Base-by-base conservation (phyloP, 257 asterid genomes). In the Vinca minor region DNA sequence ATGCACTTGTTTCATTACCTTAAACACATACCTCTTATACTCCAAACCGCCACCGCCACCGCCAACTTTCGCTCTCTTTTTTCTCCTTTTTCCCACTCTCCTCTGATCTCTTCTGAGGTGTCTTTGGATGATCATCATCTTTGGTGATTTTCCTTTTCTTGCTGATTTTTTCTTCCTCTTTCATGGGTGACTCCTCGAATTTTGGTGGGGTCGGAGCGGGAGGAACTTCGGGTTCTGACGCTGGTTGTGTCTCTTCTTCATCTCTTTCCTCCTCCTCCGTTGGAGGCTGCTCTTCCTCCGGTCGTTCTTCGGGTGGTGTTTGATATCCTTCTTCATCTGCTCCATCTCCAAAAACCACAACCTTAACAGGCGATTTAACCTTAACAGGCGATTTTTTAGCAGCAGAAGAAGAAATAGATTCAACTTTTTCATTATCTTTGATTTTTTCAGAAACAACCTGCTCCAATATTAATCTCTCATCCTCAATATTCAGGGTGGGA, bases 1-100 rank as follows among this genome's bases (percentile, higher is more conserved):
- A 14, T 91, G 96, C 59, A 91, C 98, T 64, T 91, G 95, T 69
- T 88, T 91, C 95, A 88, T 59, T 64, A 91, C 95, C 76, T 54
- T 79, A 21, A n/a, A 79, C 59, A 88, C 75, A 8, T 91, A 88
- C 61, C 75, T 85, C 69, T 83, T 82, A 66, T 82, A 88, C 76
- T 80, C 88, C 15, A 39, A n/a, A n/a, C n/a, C 83, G 1, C 75
- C 74, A 0, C 79, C 81, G 8, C 66, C 77, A 0, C 83, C 85
- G 3, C 73, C 78, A 15, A 47, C 47, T 38, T 67, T 62, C 4
- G 82, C 76, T 34, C 76, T 70, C 69, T 20, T 77, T 78, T 63
- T 70, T 67, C 65, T 69, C 76, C 66, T 64, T 39, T 75, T 55
- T 18, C 35, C 44, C 0, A 18, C 18, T 10, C 17, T 23, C 25